These are phyloP conservation scores for Brasilioporus rufonigricans DNA, from an alignment of 768 basidiomycete species.

Conservation along the genomic window DNA sequence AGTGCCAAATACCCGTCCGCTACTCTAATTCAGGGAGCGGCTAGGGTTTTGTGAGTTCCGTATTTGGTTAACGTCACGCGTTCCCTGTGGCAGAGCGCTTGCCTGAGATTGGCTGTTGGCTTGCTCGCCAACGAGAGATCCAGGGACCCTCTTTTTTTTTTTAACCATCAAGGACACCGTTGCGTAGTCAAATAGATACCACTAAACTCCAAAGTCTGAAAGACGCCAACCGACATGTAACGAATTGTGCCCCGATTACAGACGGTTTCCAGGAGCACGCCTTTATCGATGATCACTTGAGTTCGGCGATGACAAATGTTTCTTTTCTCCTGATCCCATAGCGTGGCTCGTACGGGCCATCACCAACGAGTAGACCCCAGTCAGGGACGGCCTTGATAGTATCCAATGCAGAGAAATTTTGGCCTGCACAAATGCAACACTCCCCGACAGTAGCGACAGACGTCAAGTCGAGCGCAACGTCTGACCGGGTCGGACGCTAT, in stretches of 20 bases:
- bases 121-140: constrained; percentile 6
- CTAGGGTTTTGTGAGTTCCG: background rate
- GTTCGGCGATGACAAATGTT: background rate
- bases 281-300: no score
- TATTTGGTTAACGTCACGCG: constrained; percentile 4
- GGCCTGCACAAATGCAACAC: no score
- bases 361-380: no score
- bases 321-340: background rate
- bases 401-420: no score
- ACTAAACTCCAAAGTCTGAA: background rate
- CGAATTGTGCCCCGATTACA: constrained; percentile 1
- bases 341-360: background rate
- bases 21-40: background rate
- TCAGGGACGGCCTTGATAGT: no score
- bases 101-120: constrained; percentile 12
- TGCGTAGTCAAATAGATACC: background rate
- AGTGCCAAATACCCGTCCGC: background rate
- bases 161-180: background rate
- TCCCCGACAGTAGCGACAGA: no score
- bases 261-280: constrained; percentile 7
- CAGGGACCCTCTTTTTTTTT: background rate
- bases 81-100: constrained; percentile 9
- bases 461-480: no score
- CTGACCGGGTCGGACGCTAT: no score
- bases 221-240: background rate